These are phyloP conservation scores for Trichosporon sp. DNA, from an alignment of 1,284 basidiomycete genomes.

Conservation along the genomic window DNA sequence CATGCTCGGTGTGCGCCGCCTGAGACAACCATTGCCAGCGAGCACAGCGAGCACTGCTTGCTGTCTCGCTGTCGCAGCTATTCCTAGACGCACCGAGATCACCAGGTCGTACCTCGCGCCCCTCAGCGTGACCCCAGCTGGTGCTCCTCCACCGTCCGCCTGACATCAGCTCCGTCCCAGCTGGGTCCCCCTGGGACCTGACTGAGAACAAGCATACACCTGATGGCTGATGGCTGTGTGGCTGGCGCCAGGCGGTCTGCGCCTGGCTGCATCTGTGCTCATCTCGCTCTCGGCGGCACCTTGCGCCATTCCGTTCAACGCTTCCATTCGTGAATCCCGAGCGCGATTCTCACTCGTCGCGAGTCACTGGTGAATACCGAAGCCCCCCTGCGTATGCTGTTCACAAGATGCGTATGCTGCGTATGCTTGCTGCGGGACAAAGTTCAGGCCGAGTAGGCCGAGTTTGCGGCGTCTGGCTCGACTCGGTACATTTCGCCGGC, in stretches of 20 bases:
- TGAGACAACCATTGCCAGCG: neutral
- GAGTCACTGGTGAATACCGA: constrained; percentile 6
- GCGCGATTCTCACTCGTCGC: neutral
- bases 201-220: neutral
- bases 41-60: neutral
- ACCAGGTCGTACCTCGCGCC: neutral
- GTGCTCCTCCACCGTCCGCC: neutral
- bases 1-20: constrained; percentile 1
- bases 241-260: neutral
- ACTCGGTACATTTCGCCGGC: neutral
- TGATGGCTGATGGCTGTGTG: neutral
- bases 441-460: neutral
- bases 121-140: too few relatives aligned
- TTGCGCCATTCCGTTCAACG: neutral
- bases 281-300: neutral
- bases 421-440: neutral
- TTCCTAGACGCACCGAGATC: constrained; percentile 9
- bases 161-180: neutral
- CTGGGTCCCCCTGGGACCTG: constrained; percentile 4
- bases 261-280: too few relatives aligned
- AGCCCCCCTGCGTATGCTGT: neutral
- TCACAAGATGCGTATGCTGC: neutral
- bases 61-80: neutral
- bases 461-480: neutral
- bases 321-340: constrained; percentile 8